Evolutionary conservation across 2,329 filamentous ascomycete genomes (phyloP).

Genomic region (Colletotrichum falcatum): DNA sequence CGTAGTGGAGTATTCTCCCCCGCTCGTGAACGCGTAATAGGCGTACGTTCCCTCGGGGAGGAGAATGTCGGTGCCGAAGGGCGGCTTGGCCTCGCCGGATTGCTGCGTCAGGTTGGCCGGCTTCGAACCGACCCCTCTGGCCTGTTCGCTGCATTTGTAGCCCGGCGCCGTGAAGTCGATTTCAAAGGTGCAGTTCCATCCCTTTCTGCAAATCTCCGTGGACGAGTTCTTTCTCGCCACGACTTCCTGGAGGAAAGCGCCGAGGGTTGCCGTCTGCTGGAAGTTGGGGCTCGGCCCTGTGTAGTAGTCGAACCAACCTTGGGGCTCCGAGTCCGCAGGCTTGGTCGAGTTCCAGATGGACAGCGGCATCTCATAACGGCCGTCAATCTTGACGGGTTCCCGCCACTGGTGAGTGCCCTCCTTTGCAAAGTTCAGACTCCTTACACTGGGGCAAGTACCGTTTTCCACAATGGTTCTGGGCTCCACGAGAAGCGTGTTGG

Average conservation of each 20-base stretch:
- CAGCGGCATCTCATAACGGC: slow-evolving; percentile 47
- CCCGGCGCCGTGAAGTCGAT: slow-evolving; percentile 51
- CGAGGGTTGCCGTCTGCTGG: slow-evolving; percentile 47
- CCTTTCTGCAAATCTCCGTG: slow-evolving; percentile 48
- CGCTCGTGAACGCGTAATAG: slow-evolving; percentile 47
- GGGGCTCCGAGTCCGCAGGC: slow-evolving; percentile 40
- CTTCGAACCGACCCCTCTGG: slow-evolving; percentile 46
- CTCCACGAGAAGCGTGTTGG: slow-evolving; percentile 52
- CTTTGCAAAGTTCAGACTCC: slow-evolving; percentile 49
- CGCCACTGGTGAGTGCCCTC: slow-evolving; percentile 53
- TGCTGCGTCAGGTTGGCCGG: slow-evolving; percentile 43
- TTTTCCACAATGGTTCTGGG: slow-evolving; percentile 44
- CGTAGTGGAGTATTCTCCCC: slow-evolving; percentile 46
- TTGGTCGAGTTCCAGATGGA: slow-evolving; percentile 51
- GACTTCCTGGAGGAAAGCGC: slow-evolving; percentile 45
- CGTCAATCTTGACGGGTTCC: slow-evolving; percentile 47
- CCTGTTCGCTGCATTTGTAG: slow-evolving; percentile 51
- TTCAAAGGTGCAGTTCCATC: slow-evolving; percentile 53
- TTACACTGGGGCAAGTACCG: slow-evolving; percentile 47
- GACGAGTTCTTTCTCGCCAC: slow-evolving; percentile 46
- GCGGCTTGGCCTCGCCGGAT: slow-evolving; percentile 44
- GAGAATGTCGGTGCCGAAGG: slow-evolving; percentile 47
- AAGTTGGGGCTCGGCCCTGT: slow-evolving; percentile 45
- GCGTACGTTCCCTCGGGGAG: slow-evolving; percentile 48
- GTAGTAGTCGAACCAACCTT: slow-evolving; percentile 51